Percentiles rank a stretch among this genome's conserved stretches.
These are phyloP conservation scores for Geotrichum bryndzae DNA, from an alignment of 1,139 yeast genomes.

Conservation along the genomic window DNA sequence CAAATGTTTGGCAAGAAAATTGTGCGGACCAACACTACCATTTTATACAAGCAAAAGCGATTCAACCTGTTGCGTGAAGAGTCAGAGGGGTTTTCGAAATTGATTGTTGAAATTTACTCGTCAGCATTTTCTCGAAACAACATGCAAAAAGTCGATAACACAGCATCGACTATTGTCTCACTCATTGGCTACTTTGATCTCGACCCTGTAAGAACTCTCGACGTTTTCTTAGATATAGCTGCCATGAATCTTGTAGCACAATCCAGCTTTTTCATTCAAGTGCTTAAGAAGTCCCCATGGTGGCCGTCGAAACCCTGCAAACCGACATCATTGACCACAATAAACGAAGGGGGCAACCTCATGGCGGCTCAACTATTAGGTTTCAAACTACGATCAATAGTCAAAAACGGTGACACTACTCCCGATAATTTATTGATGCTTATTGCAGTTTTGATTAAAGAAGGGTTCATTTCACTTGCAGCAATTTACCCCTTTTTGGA, in stretches of 20 bases:
- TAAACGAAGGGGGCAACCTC: slow-evolving; percentile 52
- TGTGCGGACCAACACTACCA: slow-evolving; percentile 43
- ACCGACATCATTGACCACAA: slow-evolving; percentile 31
- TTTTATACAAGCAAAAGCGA: slow-evolving; percentile 60
- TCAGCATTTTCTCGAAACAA: slow-evolving; percentile 43
- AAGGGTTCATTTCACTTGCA: slow-evolving; percentile 62
- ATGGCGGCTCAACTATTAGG: slow-evolving; percentile 58
- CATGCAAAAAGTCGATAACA: slow-evolving; percentile 41
- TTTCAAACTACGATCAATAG: slow-evolving; percentile 42
- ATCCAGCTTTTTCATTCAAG: slow-evolving; percentile 43
- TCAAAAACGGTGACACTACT: slow-evolving; percentile 33
- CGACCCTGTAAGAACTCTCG: slow-evolving; percentile 70
- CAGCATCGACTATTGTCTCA: slow-evolving; percentile 48
- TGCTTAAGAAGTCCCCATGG: slow-evolving; percentile 53
- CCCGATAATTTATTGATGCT: slow-evolving; percentile 46
- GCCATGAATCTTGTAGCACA: slow-evolving; percentile 43
- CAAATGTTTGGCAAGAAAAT: slow-evolving; percentile 38
- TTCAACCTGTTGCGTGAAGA: slow-evolving; percentile 75
- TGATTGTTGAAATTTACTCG: slow-evolving; percentile 46
- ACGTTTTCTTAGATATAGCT: slow-evolving; percentile 51
- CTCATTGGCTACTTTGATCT: slow-evolving; percentile 72
- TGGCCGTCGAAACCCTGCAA: slow-evolving; percentile 52
- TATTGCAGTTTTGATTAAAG: slow-evolving; percentile 55
- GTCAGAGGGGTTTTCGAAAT: slow-evolving; percentile 71
- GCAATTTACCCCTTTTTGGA: slow-evolving; percentile 52